Percentiles rank a stretch among this genome's conserved stretches.
Conservation (phyloP, 768 basidiomycete genomes). For the Podaxis pistillaris region DNA sequence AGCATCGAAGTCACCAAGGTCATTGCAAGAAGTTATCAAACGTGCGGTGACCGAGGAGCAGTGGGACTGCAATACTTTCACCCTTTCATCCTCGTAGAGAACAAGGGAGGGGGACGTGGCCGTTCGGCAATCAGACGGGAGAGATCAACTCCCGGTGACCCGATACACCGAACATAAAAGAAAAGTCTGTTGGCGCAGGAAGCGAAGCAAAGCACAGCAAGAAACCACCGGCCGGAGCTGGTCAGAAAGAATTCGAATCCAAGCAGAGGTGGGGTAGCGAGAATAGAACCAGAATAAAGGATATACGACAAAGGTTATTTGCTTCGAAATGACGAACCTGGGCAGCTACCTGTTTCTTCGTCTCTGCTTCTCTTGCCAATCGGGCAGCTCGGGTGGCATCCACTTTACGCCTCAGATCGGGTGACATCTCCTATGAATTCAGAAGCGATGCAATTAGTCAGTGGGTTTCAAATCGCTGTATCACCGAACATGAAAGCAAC, state of each 20-base stretch:
- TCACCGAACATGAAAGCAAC: background rate
- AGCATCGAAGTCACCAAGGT: background rate
- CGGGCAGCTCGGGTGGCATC: slow-evolving; percentile 57
- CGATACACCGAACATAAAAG: background rate
- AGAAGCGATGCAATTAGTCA: slow-evolving; percentile 12
- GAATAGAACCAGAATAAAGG: background rate
- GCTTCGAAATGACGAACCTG: slow-evolving; percentile 40
- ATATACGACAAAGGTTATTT: background rate
- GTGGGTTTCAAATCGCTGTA: background rate
- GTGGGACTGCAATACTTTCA: slow-evolving; percentile 2
- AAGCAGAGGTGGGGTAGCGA: slow-evolving; percentile 1
- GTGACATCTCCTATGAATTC: slow-evolving; percentile 52
- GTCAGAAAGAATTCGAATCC: background rate
- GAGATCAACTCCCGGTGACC: background rate
- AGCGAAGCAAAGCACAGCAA: background rate
- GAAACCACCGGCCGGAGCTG: background rate
- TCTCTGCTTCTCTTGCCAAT: slow-evolving; percentile 50
- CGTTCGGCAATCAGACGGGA: background rate
- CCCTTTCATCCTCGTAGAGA: slow-evolving; percentile 7
- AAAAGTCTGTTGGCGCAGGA: background rate
- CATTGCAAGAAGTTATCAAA: background rate
- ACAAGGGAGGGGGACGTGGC: background rate
- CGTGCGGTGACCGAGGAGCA: slow-evolving; percentile 6
- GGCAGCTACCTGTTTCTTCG: slow-evolving; percentile 48
- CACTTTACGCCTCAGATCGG: slow-evolving; percentile 62